Evolutionary conservation across 352 stramenopile species (phyloP).

Genomic region (Phytophthora foliorum): DNA sequence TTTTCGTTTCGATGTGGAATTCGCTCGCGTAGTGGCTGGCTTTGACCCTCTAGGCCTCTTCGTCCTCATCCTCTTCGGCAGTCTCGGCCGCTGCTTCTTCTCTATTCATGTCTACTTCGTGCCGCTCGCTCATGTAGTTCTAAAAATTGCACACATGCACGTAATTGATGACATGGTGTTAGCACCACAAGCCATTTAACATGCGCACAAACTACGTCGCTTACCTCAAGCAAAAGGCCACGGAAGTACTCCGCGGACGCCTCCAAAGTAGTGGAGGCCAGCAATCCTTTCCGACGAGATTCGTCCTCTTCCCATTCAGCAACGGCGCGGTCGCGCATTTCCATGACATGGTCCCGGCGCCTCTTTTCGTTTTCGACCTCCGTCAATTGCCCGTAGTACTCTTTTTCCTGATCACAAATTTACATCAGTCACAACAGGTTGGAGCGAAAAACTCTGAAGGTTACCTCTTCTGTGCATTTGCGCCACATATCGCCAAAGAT

Average conservation of each 20-base stretch:
- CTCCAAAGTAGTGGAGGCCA: constrained; percentile 67
- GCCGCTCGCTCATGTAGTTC: constrained; percentile 82
- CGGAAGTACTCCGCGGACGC: constrained; percentile 68
- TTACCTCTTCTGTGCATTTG: constrained; percentile 79
- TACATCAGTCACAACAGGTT: background rate
- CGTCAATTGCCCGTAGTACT: constrained; percentile 78
- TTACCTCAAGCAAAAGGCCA: constrained; percentile 75
- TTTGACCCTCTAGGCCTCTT: constrained; percentile 30
- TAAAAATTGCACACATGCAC: constrained; percentile 27
- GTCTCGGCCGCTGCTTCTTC: constrained; percentile 26
- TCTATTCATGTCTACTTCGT: constrained; percentile 76
- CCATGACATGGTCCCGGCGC: constrained; percentile 73
- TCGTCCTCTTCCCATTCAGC: constrained; percentile 85
- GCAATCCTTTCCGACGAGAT: constrained; percentile 64
- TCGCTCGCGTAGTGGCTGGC: background rate
- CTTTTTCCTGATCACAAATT: constrained; percentile 60
- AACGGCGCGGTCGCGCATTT: constrained; percentile 76
- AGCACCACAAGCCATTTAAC: constrained; percentile 10
- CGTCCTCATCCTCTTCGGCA: constrained; percentile 52
- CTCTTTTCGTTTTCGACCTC: constrained; percentile 87
- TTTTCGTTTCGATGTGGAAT: constrained; percentile 19
- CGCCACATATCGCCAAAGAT: constrained; percentile 89
- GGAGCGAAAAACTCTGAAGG: background rate
- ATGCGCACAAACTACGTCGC: background rate
- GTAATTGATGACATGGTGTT: constrained; percentile 7